phyloP scores from a whole-genome alignment of 2,329 filamentous ascomycete genomes.

The Bipolaris bicolor region DNA sequence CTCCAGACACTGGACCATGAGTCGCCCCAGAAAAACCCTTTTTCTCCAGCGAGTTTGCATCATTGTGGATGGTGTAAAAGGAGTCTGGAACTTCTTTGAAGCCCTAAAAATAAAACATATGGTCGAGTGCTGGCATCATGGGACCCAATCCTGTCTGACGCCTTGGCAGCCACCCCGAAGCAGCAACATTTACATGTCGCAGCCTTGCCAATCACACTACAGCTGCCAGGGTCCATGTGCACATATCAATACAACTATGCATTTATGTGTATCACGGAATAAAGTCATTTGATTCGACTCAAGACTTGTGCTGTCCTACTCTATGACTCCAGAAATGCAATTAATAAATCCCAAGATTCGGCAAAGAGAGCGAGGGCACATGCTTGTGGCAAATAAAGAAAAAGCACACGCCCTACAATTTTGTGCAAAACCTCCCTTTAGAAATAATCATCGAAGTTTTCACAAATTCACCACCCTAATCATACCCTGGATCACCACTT shows the following conservation, averaged over 20 bases:
- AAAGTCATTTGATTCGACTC: background rate
- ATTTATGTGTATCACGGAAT: background rate
- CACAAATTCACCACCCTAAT: conserved; percentile 20
- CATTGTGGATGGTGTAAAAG: conserved; percentile 1
- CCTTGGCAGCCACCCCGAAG: conserved; percentile 1
- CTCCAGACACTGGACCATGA: conserved; percentile 5
- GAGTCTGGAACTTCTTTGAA: conserved; percentile 3
- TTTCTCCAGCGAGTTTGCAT: background rate
- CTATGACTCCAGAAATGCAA: conserved; percentile 28
- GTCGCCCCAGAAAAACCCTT: conserved; percentile 3
- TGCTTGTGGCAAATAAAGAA: background rate
- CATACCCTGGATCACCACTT: conserved; percentile 35
- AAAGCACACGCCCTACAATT: background rate
- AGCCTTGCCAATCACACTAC: conserved; percentile 3
- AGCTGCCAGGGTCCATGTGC: background rate
- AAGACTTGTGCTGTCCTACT: conserved; percentile 14
- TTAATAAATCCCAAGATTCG: background rate
- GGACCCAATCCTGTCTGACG: conserved; percentile 3
- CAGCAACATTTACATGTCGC: conserved; percentile 5
- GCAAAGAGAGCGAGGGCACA: background rate
- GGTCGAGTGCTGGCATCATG: conserved; percentile 2
- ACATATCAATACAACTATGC: background rate
- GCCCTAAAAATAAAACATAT: conserved; percentile 9
- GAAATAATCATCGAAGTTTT: conserved; percentile 3
- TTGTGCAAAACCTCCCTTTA: conserved; percentile 1